These are phyloP conservation scores for Rehmannia glutinosa DNA, from an alignment of 257 asterid species.

Conservation along the genomic window DNA sequence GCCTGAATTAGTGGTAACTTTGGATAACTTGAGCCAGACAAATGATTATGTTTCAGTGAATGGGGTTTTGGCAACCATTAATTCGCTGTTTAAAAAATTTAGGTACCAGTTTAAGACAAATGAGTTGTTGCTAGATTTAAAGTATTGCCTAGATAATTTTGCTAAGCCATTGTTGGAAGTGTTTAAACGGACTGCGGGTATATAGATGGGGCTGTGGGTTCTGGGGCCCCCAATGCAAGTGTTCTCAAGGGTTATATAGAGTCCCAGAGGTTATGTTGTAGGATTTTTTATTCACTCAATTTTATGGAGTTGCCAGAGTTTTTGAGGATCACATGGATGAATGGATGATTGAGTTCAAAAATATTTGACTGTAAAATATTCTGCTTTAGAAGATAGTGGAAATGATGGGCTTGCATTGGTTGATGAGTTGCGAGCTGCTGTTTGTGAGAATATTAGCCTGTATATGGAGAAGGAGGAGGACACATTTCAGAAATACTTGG, in stretches of 20 bases:
- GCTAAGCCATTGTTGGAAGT: constrained; percentile 68
- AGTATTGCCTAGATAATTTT: constrained; percentile 78
- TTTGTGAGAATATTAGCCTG: constrained; percentile 84
- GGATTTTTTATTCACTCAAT: constrained; percentile 74
- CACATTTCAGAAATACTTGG: constrained; percentile 55
- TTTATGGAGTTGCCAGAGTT: constrained; percentile 76
- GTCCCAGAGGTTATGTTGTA: constrained; percentile 85
- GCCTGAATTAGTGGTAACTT: constrained; percentile 67
- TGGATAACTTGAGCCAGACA: constrained; percentile 49
- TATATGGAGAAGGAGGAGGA: constrained; percentile 89
- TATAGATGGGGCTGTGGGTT: constrained; percentile 45
- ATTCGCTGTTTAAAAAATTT: constrained; percentile 75
- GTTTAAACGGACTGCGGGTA: constrained; percentile 55
- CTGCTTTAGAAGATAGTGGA: constrained; percentile 67
- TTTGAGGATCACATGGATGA: constrained; percentile 88
- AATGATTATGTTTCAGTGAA: constrained; percentile 76
- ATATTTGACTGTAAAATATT: constrained; percentile 55
- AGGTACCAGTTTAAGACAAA: constrained; percentile 66
- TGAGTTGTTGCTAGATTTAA: constrained; percentile 68
- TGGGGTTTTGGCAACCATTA: constrained; percentile 67
- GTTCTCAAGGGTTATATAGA: constrained; percentile 61
- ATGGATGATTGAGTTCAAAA: constrained; percentile 90
- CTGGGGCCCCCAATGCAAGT: constrained; percentile 39
- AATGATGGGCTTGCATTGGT: constrained; percentile 73
- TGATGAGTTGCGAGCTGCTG: constrained; percentile 76